These are phyloP conservation scores for Mallotus repandus DNA, from an alignment of 441 rosid species.

Conservation along the genomic window DNA sequence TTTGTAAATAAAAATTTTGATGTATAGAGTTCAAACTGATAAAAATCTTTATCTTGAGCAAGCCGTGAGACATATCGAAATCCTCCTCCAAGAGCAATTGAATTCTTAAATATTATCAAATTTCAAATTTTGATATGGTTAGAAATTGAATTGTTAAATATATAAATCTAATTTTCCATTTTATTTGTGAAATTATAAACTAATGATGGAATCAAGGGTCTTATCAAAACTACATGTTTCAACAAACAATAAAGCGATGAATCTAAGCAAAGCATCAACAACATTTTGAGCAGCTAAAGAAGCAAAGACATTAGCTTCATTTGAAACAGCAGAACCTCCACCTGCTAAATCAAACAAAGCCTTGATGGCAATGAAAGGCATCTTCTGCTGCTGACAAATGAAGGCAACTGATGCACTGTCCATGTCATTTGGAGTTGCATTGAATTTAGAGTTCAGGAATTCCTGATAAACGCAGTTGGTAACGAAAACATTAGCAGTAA, in stretches of 20 bases:
- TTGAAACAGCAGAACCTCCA: conserved; percentile 50
- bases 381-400: conserved; percentile 42
- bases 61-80: no score
- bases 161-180: neutral
- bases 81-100: no score
- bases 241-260: conserved; percentile 37
- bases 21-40: no score
- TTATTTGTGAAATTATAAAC: neutral
- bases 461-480: conserved; percentile 58
- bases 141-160: no score
- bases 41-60: no score
- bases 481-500: conserved; percentile 45
- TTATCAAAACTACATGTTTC: neutral
- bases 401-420: conserved; percentile 70
- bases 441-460: conserved; percentile 52
- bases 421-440: conserved; percentile 64
- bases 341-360: conserved; percentile 72
- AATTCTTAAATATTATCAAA: no score
- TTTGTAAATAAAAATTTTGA: no score
- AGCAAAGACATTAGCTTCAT: conserved; percentile 47
- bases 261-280: conserved; percentile 37
- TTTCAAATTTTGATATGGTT: no score
- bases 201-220: neutral
- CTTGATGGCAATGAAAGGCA: conserved; percentile 57
- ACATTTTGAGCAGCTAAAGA: conserved; percentile 57